Percentiles rank a stretch among this genome's conserved stretches.
Conservation (phyloP, 2,329 filamentous ascomycete species). For the Rhynchosporium secalis region DNA sequence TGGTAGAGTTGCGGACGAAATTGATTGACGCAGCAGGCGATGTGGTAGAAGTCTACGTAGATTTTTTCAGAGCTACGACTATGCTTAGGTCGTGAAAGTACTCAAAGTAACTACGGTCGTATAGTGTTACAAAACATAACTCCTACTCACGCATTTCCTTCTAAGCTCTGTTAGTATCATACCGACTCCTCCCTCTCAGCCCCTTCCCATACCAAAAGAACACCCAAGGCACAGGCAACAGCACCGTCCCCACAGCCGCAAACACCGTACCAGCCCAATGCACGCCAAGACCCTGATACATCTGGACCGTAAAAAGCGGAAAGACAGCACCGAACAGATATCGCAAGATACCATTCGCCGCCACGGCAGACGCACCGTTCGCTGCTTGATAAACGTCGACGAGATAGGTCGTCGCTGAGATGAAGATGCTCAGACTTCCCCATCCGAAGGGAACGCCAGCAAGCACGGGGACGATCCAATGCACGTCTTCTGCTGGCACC, state of each 20-base stretch:
- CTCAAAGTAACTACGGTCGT: no score
- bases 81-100: no score
- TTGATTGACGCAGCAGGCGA: no score
- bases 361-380: conserved; percentile 33
- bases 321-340: conserved; percentile 36
- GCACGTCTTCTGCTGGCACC: conserved; percentile 28
- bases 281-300: conserved; percentile 44
- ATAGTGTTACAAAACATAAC: not conserved
- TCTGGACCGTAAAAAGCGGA: conserved; percentile 48
- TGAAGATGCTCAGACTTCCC: conserved; percentile 59
- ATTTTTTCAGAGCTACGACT: no score
- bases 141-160: not conserved
- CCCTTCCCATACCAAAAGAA: conserved; percentile 44
- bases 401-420: conserved; percentile 34
- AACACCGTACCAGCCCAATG: conserved; percentile 47
- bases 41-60: no score
- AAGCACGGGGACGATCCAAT: conserved; percentile 37
- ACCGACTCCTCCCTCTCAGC: conserved; percentile 40
- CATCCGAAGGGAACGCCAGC: conserved; percentile 50
- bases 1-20: no score
- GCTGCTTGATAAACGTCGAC: conserved; percentile 33
- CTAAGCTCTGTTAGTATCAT: conserved; percentile 25
- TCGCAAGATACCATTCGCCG: conserved; percentile 36
- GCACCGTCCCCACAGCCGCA: conserved; percentile 44
- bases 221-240: conserved; percentile 48